Evolutionary conservation across 805 yeast species (phyloP).

Genomic region (Priceomyces carsonii): DNA sequence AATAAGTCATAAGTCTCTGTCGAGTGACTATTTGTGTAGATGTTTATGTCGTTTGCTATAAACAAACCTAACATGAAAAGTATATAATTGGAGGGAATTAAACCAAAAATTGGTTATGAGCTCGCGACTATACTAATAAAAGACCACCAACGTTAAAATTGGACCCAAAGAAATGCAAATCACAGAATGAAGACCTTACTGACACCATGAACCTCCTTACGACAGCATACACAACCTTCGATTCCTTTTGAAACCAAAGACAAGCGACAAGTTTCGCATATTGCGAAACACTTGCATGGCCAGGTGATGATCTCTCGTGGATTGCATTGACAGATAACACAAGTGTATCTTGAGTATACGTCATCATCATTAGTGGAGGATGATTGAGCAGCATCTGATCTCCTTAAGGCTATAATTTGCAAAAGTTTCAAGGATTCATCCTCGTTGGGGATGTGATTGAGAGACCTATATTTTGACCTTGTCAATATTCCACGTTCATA

Average conservation of each 20-base stretch:
- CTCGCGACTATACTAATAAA: no score
- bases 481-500: constrained; percentile 29
- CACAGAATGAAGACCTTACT: constrained; percentile 61
- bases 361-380: constrained; percentile 21
- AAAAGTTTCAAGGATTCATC: constrained; percentile 13
- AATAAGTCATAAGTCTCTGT: no score
- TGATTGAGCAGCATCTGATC: constrained; percentile 3
- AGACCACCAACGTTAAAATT: no score
- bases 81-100: no score
- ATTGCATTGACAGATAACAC: constrained; percentile 81
- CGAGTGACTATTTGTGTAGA: no score
- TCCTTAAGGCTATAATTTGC: constrained; percentile 11
- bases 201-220: constrained; percentile 69
- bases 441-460: background rate
- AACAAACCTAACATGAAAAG: no score
- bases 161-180: no score
- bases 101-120: no score
- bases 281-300: constrained; percentile 91
- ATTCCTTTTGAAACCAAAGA: constrained; percentile 72
- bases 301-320: constrained; percentile 78
- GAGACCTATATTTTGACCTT: constrained; percentile 27
- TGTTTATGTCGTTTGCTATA: no score
- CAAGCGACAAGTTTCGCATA: constrained; percentile 82
- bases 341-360: constrained; percentile 41
- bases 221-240: constrained; percentile 82